phyloP scores from a whole-genome alignment of 2,329 filamentous ascomycete species.

The Scedosporium apiospermum region DNA sequence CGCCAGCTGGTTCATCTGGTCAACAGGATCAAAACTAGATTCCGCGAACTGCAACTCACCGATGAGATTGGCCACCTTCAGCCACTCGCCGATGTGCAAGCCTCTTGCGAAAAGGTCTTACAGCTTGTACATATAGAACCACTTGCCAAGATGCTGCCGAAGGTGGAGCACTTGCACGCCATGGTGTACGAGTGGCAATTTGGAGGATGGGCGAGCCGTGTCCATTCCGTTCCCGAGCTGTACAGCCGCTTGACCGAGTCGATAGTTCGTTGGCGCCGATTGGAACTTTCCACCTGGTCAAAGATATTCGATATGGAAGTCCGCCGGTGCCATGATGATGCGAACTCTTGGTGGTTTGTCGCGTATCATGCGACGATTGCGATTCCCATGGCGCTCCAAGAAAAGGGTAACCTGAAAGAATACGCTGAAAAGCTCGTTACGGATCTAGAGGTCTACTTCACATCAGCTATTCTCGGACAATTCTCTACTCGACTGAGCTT shows the following conservation, averaged over 20 bases:
- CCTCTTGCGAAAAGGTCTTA: slow-evolving; percentile 64
- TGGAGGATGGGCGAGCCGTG: slow-evolving; percentile 71
- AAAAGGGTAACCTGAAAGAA: slow-evolving; percentile 45
- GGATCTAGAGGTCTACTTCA: slow-evolving; percentile 71
- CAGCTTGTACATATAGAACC: slow-evolving; percentile 72
- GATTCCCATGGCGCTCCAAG: slow-evolving; percentile 57
- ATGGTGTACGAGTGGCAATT: slow-evolving; percentile 91
- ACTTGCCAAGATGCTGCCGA: slow-evolving; percentile 75
- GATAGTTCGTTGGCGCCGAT: slow-evolving; percentile 79
- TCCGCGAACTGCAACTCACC: slow-evolving; percentile 57
- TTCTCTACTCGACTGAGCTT: slow-evolving; percentile 64
- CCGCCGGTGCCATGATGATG: slow-evolving; percentile 64
- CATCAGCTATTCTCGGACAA: slow-evolving; percentile 71
- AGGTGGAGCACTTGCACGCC: slow-evolving; percentile 76
- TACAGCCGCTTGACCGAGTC: slow-evolving; percentile 73
- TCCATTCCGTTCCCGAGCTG: slow-evolving; percentile 58
- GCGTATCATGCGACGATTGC: slow-evolving; percentile 85
- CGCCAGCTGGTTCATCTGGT: slow-evolving; percentile 63
- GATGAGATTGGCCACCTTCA: slow-evolving; percentile 64
- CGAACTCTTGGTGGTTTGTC: slow-evolving; percentile 91
- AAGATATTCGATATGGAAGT: slow-evolving; percentile 79
- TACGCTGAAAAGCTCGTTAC: slow-evolving; percentile 64
- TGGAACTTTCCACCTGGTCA: slow-evolving; percentile 89
- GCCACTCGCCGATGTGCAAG: slow-evolving; percentile 68
- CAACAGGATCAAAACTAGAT: slow-evolving; percentile 59